phyloP scores from a whole-genome alignment of 768 basidiomycete species.

The Lactifluus hygrophoroides region DNA sequence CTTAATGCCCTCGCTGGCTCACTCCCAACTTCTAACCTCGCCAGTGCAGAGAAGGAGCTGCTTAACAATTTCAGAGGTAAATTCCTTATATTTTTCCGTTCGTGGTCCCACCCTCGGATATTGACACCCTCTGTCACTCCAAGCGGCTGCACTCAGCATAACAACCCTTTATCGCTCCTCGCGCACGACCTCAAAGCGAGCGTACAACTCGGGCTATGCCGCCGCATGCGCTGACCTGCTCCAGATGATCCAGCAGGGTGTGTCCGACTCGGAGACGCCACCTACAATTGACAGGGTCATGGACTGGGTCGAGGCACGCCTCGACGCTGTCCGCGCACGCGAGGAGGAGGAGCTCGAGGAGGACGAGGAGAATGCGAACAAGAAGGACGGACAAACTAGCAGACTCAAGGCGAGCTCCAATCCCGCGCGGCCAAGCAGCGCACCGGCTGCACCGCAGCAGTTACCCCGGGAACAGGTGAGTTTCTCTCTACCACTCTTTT shows the following conservation, averaged over 20 bases:
- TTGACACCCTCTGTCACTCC: slow-evolving; percentile 11
- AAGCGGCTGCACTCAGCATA: slow-evolving; percentile 75
- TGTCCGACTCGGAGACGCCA: slow-evolving; percentile 44
- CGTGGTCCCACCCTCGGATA: slow-evolving; percentile 21
- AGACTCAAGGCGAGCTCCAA: slow-evolving; percentile 21
- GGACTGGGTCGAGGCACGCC: slow-evolving; percentile 78
- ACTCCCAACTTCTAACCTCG: slow-evolving; percentile 56
- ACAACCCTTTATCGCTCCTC: slow-evolving; percentile 81
- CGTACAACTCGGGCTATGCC: slow-evolving; percentile 75
- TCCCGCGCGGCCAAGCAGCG: slow-evolving; percentile 21
- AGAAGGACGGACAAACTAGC: slow-evolving; percentile 24
- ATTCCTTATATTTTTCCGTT: background rate
- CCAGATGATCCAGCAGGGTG: slow-evolving; percentile 75
- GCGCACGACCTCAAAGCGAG: slow-evolving; percentile 63
- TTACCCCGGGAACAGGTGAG: slow-evolving; percentile 18
- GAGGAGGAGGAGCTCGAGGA: slow-evolving; percentile 83
- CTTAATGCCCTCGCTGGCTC: slow-evolving; percentile 72
- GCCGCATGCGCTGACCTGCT: slow-evolving; percentile 74
- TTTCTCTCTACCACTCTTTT: slow-evolving; percentile 16
- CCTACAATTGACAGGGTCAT: slow-evolving; percentile 66
- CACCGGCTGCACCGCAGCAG: slow-evolving; percentile 19
- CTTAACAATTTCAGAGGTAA: slow-evolving; percentile 76
- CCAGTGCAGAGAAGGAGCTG: slow-evolving; percentile 75
- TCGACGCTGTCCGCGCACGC: slow-evolving; percentile 64
- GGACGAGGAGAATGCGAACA: slow-evolving; percentile 53